Conservation (phyloP, 1,284 basidiomycete species). For the Ustilago cynodontis region DNA sequence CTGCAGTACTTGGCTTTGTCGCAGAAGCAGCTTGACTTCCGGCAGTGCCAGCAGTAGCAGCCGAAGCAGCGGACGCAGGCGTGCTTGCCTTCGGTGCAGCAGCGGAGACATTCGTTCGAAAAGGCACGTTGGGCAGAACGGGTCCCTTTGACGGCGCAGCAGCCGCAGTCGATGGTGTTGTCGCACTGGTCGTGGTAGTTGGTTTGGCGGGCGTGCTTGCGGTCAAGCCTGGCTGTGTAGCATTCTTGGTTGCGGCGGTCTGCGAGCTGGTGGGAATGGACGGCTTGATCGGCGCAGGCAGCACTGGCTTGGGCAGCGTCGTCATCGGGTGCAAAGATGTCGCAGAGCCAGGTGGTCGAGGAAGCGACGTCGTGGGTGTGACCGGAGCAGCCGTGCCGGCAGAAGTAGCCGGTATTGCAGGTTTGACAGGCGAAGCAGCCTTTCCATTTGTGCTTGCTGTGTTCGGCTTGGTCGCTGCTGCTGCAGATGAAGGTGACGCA, state of each 20-base stretch:
- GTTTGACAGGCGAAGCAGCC: constrained; percentile 12
- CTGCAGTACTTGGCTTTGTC: constrained; percentile 16
- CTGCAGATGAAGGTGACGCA: constrained; percentile 1
- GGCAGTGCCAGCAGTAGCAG: background rate
- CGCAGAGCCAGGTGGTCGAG: constrained; percentile 28
- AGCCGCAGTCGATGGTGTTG: constrained; percentile 6
- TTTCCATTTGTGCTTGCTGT: constrained; percentile 12
- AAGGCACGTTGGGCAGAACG: constrained; percentile 29
- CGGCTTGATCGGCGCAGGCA: constrained; percentile 41
- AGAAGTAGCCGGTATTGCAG: background rate
- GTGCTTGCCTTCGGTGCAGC: constrained; percentile 13
- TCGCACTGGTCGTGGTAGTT: background rate
- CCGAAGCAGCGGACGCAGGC: constrained; percentile 5
- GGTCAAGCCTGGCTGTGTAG: background rate
- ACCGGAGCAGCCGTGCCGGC: constrained; percentile 3
- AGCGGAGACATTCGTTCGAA: constrained; percentile 20
- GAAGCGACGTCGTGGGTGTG: constrained; percentile 21
- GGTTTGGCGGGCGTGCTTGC: constrained; percentile 5
- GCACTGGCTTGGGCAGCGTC: constrained; percentile 38
- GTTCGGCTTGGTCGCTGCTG: background rate
- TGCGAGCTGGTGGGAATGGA: constrained; percentile 22
- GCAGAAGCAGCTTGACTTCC: constrained; percentile 11
- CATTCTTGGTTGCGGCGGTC: constrained; percentile 13
- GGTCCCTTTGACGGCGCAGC: constrained; percentile 18
- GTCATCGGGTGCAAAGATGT: constrained; percentile 29